Base-by-base conservation (phyloP, 768 basidiomycete species). In the Kwoniella sp. region DNA sequence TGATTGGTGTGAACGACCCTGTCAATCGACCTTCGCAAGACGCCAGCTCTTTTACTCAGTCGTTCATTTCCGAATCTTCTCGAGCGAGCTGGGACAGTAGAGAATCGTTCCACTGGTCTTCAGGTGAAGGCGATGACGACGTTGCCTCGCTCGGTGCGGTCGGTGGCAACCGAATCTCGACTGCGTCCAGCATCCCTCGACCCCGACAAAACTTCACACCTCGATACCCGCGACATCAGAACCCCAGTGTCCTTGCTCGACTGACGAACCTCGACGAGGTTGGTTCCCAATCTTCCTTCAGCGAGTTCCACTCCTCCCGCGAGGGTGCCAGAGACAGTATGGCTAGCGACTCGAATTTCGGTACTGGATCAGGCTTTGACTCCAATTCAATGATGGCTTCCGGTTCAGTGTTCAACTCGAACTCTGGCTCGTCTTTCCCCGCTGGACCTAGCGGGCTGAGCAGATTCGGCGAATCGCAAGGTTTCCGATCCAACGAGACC, bases 141-240 rank as follows among this genome's bases (percentile, higher is more conserved):
- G 60, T 54, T 20, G 61, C 58, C 29, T 57, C 55, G 4, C 54
- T 65, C 12, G 63, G 63, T 23, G 63, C 63, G 15, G 63, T 65
- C 15, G 58, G 30, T 55, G 69, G 45, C 20, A 73, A 80, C 31
- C 66, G 77, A 12, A 50, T 75, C 0, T 80, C 79, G 1, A 64
- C 68, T 11, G 71, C 69, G 1, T 63, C 71, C 4, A 72, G 70
- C 12, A 73, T 80, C 38, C 75, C 79, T 13, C 63, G 78, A 45
- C 79, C 79, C 20, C 58, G 79, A 37, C 65, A 67, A 23, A 71
- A 81, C 62, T 81, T 81, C 65, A 77, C 76, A n/a, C 79, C 79
- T 41, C 62, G 79, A 37, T 81, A 81, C 52, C 79, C 79, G 37
- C 69, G 79, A 51, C 72, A 79, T 53, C 70, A 73, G 31, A 73